Conservation (phyloP, 139 green algal species). For the Chlamydomonas sphaeroides region DNA sequence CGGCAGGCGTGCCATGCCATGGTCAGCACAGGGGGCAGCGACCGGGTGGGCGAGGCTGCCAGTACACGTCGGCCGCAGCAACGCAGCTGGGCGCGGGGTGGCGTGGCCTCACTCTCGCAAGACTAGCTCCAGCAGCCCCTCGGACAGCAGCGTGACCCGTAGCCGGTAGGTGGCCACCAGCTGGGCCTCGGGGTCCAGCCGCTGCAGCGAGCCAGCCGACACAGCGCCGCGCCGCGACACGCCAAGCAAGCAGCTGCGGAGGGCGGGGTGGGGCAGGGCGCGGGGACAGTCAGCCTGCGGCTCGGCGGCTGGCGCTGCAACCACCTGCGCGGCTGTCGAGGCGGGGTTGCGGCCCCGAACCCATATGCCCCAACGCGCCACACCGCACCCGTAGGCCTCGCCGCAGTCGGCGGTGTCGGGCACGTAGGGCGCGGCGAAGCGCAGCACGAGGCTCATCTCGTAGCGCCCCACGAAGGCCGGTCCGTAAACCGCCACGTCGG, state of each 20-base stretch:
- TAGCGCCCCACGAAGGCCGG: not conserved
- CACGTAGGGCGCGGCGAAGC: not conserved
- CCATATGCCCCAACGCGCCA: too few relatives aligned
- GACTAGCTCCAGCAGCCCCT: slow-evolving; percentile 12
- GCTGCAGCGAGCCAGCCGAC: not conserved
- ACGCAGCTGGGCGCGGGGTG: too few relatives aligned
- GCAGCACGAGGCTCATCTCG: not conserved
- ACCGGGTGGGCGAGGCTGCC: too few relatives aligned
- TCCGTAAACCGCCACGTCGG: not conserved
- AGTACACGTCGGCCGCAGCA: too few relatives aligned
- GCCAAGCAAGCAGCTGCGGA: slow-evolving; percentile 19
- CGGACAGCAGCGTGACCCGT: not conserved
- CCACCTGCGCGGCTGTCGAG: too few relatives aligned
- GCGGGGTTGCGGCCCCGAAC: too few relatives aligned
- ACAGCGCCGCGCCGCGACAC: not conserved
- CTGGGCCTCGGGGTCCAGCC: not conserved
- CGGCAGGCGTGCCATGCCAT: too few relatives aligned
- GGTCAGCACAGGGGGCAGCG: too few relatives aligned
- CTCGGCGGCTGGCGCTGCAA: too few relatives aligned
- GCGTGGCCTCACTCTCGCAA: not conserved
- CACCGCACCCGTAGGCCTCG: not conserved
- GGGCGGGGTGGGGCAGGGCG: too few relatives aligned
- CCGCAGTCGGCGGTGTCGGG: not conserved
- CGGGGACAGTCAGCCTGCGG: too few relatives aligned
- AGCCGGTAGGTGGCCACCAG: not conserved